Evolutionary conservation across 768 basidiomycete genomes (phyloP), one percentile per base, ranked within the genome.

Genomic region (Brasilioporus rufonigricans): DNA sequence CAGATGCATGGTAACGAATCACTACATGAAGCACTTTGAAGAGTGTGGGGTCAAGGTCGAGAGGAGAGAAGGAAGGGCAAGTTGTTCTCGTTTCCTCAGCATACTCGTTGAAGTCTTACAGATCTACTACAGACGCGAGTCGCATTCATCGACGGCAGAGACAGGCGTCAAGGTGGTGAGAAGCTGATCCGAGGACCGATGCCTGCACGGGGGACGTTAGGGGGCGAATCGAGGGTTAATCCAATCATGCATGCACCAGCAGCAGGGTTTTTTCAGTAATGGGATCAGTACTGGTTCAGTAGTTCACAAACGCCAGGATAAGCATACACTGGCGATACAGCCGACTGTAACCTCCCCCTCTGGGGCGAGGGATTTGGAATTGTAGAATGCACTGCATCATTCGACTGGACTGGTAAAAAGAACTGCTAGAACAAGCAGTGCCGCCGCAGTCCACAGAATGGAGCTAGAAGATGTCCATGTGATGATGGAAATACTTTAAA

Each of bases 401-500:
- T n/a, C n/a, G n/a, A n/a, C n/a, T n/a, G n/a, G n/a, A n/a, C n/a
- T n/a, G n/a, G n/a, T n/a, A n/a, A n/a, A n/a, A n/a, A n/a, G n/a
- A n/a, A n/a, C n/a, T n/a, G n/a, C n/a, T n/a, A n/a, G n/a, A n/a
- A n/a, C n/a, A n/a, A n/a, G n/a, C n/a, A n/a, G n/a, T n/a, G n/a
- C 4, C 19, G n/a, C 9, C 39, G 43, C 5, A 12, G 11, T 48
- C 27, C 33, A 59, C 13, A 19, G 16, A 21, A 18, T 29, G 21
- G 18, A 39, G 26, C 48, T 49, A 60, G 26, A 55, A 55, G 11
- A 53, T 12, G 56, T 44, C 59, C 10, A 49, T 53, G 24, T 61
- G 58, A 55, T 35, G 59, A 56, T 79, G 77, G 40, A 63, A 71
- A 68, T 73, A 84, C 55, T 74, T 78, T 32, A 77, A 77, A 31